phyloP scores from a whole-genome alignment of 495 filamentous ascomycete species.

The Xylaria grammica region DNA sequence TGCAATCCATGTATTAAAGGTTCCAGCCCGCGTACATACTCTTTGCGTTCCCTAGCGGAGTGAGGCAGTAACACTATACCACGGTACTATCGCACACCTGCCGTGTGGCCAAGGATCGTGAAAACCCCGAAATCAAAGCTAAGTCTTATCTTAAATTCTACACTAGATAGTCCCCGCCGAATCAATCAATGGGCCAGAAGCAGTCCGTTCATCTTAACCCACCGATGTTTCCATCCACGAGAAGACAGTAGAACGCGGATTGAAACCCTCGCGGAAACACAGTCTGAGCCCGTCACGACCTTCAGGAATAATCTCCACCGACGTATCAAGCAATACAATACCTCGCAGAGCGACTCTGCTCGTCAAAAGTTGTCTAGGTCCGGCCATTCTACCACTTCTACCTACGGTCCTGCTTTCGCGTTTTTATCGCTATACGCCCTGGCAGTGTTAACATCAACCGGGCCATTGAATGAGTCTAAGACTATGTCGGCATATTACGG shows the following conservation, averaged over 20 bases:
- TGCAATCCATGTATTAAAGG: background rate
- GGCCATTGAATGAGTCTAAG: background rate
- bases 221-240: background rate
- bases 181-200: background rate
- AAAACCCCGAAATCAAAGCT: background rate
- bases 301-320: background rate
- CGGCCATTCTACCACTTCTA: slow-evolving; percentile 1
- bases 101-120: background rate
- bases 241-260: background rate
- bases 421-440: background rate
- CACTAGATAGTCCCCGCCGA: background rate
- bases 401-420: background rate
- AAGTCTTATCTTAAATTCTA: background rate
- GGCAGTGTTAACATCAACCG: background rate
- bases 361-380: background rate
- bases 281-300: background rate
- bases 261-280: background rate
- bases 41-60: background rate
- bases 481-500: background rate
- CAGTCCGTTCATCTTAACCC: background rate
- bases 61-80: background rate
- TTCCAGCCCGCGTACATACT: background rate
- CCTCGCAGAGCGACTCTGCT: background rate
- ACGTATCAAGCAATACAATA: background rate
- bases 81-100: background rate